phyloP scores from a whole-genome alignment of 495 filamentous ascomycete genomes.

The Penicillium macrosclerotiorum region DNA sequence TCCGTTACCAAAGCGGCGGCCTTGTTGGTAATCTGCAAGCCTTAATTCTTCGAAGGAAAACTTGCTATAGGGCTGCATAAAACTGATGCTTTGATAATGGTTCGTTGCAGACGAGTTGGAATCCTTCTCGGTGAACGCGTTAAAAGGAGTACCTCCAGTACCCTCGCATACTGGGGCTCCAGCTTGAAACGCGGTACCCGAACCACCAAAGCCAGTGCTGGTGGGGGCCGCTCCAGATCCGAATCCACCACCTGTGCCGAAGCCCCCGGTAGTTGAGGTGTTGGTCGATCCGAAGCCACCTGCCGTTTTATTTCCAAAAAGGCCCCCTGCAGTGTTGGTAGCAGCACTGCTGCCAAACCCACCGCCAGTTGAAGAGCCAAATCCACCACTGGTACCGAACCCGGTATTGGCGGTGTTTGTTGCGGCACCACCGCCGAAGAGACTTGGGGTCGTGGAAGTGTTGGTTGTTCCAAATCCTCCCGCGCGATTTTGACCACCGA shows the following conservation, averaged over 20 bases:
- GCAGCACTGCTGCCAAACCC: slow-evolving; percentile 48
- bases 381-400: slow-evolving; percentile 34
- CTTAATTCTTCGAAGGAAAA: slow-evolving; percentile 90
- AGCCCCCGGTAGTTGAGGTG: slow-evolving; percentile 10
- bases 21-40: slow-evolving; percentile 84
- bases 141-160: slow-evolving; percentile 74
- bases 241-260: slow-evolving; percentile 22
- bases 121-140: slow-evolving; percentile 81
- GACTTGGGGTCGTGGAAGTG: slow-evolving; percentile 9
- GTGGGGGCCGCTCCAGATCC: slow-evolving; percentile 28
- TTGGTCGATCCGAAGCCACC: slow-evolving; percentile 27
- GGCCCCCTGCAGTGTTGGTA: slow-evolving; percentile 32
- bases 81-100: slow-evolving; percentile 83
- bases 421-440: no score
- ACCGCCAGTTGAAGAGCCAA: slow-evolving; percentile 52
- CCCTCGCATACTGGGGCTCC: slow-evolving; percentile 52
- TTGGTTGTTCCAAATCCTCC: slow-evolving; percentile 50
- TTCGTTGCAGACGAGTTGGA: slow-evolving; percentile 54
- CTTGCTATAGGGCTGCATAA: slow-evolving; percentile 81
- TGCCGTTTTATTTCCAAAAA: slow-evolving; percentile 47
- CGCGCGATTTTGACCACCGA: slow-evolving; percentile 36
- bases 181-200: slow-evolving; percentile 49
- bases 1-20: slow-evolving; percentile 74
- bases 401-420: slow-evolving; percentile 34
- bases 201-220: slow-evolving; percentile 40